Base-by-base conservation (phyloP, 2,329 filamentous ascomycete species). In the Apiospora hydei region DNA sequence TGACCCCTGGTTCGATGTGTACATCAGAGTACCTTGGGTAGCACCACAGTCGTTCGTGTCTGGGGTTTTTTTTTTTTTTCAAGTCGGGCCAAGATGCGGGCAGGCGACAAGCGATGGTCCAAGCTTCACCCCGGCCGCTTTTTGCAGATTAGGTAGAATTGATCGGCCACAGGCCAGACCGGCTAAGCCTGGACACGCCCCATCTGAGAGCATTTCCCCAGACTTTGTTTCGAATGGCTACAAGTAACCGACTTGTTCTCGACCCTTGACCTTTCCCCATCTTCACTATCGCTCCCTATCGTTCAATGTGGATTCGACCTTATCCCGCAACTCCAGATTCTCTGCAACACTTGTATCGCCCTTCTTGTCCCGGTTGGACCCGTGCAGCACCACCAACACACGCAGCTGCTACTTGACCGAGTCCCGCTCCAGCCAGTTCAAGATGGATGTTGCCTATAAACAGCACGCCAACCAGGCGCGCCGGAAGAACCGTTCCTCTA, bases 401-500 rank as follows among this genome's bases (percentile, higher is more conserved):
- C 57, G 21, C 41, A 64, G 34, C 34, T 64, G 34, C 34, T 64
- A 41, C 34, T 64, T 6, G 14, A 10, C 7, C 57, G 30, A 41
- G 34, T 38, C 41, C 34, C 24, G 16, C 44, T 7, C n/a, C 34
- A 26, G 16, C 46, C 16, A 11, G 8, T 51, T 24, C 44, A 81
- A 67, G 71, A 89, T 91, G 89, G 90, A 91, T 75, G 83, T 87
- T 74, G 88, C 88, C 72, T 91, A 89, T 80, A 89, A 88, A 74
- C 89, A 89, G 75, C 88, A 91, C 78, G 84, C 88, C 70, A 87
- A 86, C 75, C 86, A 88, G 75, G 83, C 86, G 64, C 85, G 88
- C 73, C 88, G 88, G 74, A 89, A 90, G 81, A 88, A 87, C 77
- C 86, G 87, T 76, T 91, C 90, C 30, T 85, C 85, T 41, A 88